Percentiles rank a stretch among this genome's conserved stretches.
phyloP scores from a whole-genome alignment of 2,329 filamentous ascomycete genomes.

The Botrytis deweyae region DNA sequence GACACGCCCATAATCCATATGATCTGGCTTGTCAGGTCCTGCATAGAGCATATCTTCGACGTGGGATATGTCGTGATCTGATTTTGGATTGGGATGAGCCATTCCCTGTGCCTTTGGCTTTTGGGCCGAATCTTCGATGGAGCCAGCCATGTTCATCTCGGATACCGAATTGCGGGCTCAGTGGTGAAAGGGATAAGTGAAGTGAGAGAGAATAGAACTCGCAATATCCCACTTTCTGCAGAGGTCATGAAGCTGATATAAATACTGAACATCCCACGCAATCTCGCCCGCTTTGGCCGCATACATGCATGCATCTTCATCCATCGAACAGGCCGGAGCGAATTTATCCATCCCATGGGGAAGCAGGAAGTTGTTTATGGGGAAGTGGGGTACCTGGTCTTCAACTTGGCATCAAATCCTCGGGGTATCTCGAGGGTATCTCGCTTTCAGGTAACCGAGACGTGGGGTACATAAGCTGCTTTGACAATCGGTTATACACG shows the following conservation, averaged over 20 bases:
- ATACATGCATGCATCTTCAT: slow-evolving; percentile 8
- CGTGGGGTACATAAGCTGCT: slow-evolving; percentile 1
- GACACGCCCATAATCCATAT: slow-evolving; percentile 58
- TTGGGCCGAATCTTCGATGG: neutral
- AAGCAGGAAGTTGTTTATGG: slow-evolving; percentile 8
- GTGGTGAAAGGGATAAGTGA: too few relatives aligned
- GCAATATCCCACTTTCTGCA: neutral
- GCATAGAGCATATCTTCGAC: slow-evolving; percentile 4
- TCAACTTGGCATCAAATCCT: slow-evolving; percentile 14
- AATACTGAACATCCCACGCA: neutral
- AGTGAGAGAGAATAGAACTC: neutral
- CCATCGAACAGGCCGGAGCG: neutral
- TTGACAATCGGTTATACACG: neutral
- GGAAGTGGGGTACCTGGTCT: slow-evolving; percentile 17
- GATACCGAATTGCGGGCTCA: neutral
- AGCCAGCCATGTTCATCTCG: neutral
- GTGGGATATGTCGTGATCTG: slow-evolving; percentile 5
- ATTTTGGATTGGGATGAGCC: neutral
- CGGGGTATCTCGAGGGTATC: slow-evolving; percentile 22
- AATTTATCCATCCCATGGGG: slow-evolving; percentile 19
- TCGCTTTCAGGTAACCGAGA: neutral
- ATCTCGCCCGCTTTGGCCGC: neutral
- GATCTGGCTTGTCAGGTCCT: slow-evolving; percentile 43
- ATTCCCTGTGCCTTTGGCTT: neutral
- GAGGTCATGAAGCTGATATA: neutral